These are phyloP conservation scores for Hypoxylon rubiginosum DNA, from an alignment of 2,329 filamentous ascomycete species.

Conservation along the genomic window DNA sequence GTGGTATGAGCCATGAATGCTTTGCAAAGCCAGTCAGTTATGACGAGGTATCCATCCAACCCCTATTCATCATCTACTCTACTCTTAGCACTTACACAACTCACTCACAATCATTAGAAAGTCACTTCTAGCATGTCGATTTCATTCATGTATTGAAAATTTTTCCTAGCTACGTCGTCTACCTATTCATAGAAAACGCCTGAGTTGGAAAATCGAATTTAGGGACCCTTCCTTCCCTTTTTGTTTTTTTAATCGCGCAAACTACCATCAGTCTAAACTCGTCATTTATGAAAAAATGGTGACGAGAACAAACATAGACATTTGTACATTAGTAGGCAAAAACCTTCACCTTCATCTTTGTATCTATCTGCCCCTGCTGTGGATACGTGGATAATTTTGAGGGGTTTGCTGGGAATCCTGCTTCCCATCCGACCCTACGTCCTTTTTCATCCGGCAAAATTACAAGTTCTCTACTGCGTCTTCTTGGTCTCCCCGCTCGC, in stretches of 20 bases:
- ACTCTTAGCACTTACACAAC: background rate
- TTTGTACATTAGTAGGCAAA: slow-evolving; percentile 1
- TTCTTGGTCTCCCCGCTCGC: slow-evolving; percentile 46
- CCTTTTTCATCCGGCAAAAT: background rate
- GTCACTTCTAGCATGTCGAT: background rate
- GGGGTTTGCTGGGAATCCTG: background rate
- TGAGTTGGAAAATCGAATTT: background rate
- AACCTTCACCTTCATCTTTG: no score
- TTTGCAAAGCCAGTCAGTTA: no score
- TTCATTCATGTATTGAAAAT: background rate
- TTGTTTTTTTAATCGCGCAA: background rate
- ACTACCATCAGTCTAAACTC: background rate
- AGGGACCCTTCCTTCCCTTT: background rate
- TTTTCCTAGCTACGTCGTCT: background rate
- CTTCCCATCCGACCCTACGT: slow-evolving; percentile 16
- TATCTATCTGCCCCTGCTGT: background rate
- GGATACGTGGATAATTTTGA: no score
- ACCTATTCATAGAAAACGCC: background rate
- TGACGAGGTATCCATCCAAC: no score
- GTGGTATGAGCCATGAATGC: background rate
- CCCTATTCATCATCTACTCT: background rate
- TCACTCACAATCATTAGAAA: background rate
- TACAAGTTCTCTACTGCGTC: slow-evolving; percentile 43
- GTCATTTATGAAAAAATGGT: background rate
- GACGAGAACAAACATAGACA: background rate